Conservation (phyloP, 345 rosid genomes). For the Populus pruinosa region DNA sequence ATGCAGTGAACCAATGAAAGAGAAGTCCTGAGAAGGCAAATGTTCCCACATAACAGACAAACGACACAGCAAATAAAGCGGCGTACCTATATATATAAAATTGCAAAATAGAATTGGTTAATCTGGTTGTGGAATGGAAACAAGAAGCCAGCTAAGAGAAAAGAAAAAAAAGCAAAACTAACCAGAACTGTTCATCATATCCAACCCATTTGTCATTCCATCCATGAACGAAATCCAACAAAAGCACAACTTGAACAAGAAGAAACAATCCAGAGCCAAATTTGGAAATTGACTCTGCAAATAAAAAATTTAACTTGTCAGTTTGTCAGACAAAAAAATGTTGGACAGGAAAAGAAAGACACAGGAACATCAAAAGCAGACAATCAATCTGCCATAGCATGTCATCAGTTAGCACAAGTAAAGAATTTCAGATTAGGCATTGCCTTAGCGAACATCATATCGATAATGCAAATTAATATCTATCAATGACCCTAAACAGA, state of each 20-base stretch:
- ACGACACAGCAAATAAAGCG: conserved; percentile 76
- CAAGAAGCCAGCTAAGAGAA: background rate
- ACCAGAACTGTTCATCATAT: conserved; percentile 97
- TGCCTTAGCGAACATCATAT: background rate
- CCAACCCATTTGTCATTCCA: conserved; percentile 99
- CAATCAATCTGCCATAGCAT: background rate
- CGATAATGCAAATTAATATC: background rate
- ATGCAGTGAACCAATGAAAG: conserved; percentile 94
- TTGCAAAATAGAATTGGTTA: background rate
- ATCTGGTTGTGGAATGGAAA: conserved; percentile 5
- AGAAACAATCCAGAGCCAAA: conserved; percentile 96
- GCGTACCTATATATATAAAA: conserved; percentile 52
- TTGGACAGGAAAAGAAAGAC: background rate
- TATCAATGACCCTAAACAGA: background rate
- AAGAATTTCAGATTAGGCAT: background rate
- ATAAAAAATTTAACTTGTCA: conserved; percentile 5
- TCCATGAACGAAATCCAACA: conserved; percentile 96
- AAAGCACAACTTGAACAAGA: conserved; percentile 96
- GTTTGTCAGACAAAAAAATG: background rate
- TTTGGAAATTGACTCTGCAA: conserved; percentile 79
- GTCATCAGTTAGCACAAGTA: background rate
- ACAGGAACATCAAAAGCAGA: background rate
- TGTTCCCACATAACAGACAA: conserved; percentile 75
- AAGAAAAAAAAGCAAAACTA: conserved; percentile 28
- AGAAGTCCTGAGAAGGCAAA: conserved; percentile 94